Base-by-base conservation (phyloP, 1,284 basidiomycete species). In the Melanopsichium pennsylvanicum region DNA sequence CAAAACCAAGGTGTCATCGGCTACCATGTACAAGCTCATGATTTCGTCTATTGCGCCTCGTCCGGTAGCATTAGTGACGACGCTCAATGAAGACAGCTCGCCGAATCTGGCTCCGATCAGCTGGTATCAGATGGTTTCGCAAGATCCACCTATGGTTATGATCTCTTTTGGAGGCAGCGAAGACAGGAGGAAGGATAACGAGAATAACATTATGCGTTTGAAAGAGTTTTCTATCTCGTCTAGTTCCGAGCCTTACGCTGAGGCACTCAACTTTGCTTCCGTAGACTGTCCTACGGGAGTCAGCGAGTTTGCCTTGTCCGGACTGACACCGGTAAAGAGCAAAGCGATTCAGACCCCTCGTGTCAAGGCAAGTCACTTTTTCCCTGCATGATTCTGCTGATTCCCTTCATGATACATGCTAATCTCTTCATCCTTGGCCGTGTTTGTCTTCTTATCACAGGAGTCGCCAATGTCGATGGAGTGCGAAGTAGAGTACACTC, bases 61-160 rank as follows among this genome's bases (percentile, higher is more conserved):
- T 2, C 74, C 74, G 2, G 72, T 76, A 7, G 74, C 74, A 5
- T 52, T 76, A 7, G 70, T 74, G 2, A 72, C 70, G 1, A 75
- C 74, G 7, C 44, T 70, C 21, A 68, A 70, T 23, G 56, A 72
- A 16, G 49, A 76, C 12, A 67, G 67, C 1, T 42, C 48, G 0
- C 69, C 63, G 5, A 76, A 76, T 25, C 42, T 76, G 15, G 70
- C 71, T 2, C 73, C 74, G 0, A 70, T 76, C 40, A 64, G 55
- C 50, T 74, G 72, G 72, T 76, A 71, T 22, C 72, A 76, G 49
- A 74, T 76, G 72, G 70, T 76, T 3, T 64, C 55, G 29, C 72
- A 74, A 36, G 57, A 76, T 46, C 74, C 74, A 0, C 59, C 74
- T 0, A 63, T 75, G 52, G 72, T 74, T 11, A 74, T 74, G 72